Conservation (phyloP, 345 rosid genomes). For the Ceriops tagal region DNA sequence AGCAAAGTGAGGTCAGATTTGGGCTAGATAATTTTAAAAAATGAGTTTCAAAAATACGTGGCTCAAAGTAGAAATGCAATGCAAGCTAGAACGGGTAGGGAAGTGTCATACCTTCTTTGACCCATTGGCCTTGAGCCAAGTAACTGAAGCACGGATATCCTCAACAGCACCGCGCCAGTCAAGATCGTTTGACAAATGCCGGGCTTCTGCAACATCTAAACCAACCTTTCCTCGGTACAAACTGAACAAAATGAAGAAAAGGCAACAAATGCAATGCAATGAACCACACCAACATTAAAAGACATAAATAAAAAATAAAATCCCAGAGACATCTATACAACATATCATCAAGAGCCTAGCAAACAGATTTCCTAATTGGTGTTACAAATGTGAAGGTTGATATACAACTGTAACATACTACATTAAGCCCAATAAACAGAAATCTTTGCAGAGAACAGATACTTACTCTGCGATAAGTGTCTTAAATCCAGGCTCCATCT, state of each 20-base stretch:
- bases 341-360: too few relatives aligned
- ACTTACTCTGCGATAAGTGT: conserved; percentile 87
- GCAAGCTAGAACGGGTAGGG: not conserved
- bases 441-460: too few relatives aligned
- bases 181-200: conserved; percentile 87
- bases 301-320: too few relatives aligned
- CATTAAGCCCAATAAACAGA: too few relatives aligned
- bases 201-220: conserved; percentile 87
- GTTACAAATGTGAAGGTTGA: too few relatives aligned
- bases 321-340: too few relatives aligned
- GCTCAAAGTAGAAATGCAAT: not conserved
- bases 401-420: too few relatives aligned
- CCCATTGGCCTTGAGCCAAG: conserved; percentile 88
- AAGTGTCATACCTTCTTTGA: conserved; percentile 58
- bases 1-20: too few relatives aligned
- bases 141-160: conserved; percentile 78
- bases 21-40: too few relatives aligned
- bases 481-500: conserved; percentile 73
- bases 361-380: too few relatives aligned
- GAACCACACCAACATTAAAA: not conserved
- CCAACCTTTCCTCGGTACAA: conserved; percentile 96
- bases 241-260: conserved; percentile 25
- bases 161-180: conserved; percentile 93
- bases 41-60: not conserved
- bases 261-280: not conserved